A percentile compares a stretch with the other conserved stretches of the same genome.
phyloP scores from a whole-genome alignment of 352 stramenopile species.

The Globisporangium yorkense region DNA sequence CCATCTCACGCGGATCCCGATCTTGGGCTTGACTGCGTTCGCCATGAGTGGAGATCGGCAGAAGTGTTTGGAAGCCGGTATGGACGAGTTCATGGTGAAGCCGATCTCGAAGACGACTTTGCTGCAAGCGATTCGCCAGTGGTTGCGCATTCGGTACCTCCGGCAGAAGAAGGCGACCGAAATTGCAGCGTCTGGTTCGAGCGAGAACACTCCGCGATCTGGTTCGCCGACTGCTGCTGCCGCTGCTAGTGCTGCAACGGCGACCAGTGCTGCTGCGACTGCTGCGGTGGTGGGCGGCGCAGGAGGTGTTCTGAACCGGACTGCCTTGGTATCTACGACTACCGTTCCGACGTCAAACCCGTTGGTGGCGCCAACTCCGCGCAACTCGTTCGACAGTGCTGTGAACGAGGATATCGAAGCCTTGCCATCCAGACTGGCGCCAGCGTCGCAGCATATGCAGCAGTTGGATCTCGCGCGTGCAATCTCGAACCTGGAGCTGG shows the following conservation, averaged over 20 bases:
- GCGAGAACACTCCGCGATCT: slow-evolving; percentile 7
- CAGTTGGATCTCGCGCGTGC: slow-evolving; percentile 67
- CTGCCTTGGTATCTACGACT: not conserved
- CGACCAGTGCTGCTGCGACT: too few species aligned
- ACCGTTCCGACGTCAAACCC: slow-evolving; percentile 5
- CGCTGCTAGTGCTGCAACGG: not conserved
- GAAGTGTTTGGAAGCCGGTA: slow-evolving; percentile 58
- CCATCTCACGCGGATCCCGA: slow-evolving; percentile 49
- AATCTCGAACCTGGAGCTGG: slow-evolving; percentile 73
- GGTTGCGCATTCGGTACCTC: slow-evolving; percentile 57
- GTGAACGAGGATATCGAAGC: slow-evolving; percentile 16
- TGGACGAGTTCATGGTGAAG: slow-evolving; percentile 82
- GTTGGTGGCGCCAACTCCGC: slow-evolving; percentile 8
- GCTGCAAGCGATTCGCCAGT: slow-evolving; percentile 56
- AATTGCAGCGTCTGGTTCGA: slow-evolving; percentile 15
- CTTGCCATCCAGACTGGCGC: slow-evolving; percentile 27
- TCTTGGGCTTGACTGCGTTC: slow-evolving; percentile 63
- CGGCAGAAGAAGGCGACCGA: slow-evolving; percentile 21
- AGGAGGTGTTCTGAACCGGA: not conserved
- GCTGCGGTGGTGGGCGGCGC: too few species aligned
- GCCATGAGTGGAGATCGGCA: slow-evolving; percentile 73
- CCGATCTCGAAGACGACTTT: slow-evolving; percentile 65
- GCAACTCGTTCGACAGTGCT: slow-evolving; percentile 14
- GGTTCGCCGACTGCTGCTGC: slow-evolving; percentile 7
- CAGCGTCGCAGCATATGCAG: slow-evolving; percentile 71